Conservation (phyloP, 805 yeast species). For the Saturnispora sekii region DNA sequence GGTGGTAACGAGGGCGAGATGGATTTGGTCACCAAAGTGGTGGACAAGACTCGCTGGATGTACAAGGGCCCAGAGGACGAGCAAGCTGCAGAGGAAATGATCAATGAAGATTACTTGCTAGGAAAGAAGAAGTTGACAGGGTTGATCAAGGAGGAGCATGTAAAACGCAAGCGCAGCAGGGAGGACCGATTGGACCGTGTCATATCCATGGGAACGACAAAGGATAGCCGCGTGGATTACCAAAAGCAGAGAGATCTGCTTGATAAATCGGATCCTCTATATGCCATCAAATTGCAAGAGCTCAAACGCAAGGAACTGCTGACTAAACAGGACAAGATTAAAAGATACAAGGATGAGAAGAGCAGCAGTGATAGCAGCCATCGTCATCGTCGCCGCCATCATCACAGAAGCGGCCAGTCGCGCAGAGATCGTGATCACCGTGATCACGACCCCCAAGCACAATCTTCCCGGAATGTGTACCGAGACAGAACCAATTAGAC, state of each 20-base stretch:
- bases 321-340: constrained; percentile 8
- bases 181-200: too few relatives aligned
- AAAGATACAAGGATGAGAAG: neutral
- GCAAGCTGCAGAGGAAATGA: constrained; percentile 18
- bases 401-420: neutral
- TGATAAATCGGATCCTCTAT: constrained; percentile 42
- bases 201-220: too few relatives aligned
- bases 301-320: constrained; percentile 12
- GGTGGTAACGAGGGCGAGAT: constrained; percentile 16
- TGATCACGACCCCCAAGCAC: neutral
- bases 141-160: constrained; percentile 9
- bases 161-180: neutral
- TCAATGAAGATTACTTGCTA: constrained; percentile 42
- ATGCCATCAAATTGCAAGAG: constrained; percentile 30
- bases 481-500: too few relatives aligned
- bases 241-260: constrained; percentile 11
- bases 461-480: too few relatives aligned
- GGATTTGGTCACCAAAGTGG: constrained; percentile 17
- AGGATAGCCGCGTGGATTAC: constrained; percentile 10
- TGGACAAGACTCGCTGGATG: constrained; percentile 73
- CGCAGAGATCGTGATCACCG: neutral
- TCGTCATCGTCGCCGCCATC: neutral
- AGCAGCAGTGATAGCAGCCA: neutral
- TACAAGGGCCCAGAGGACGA: constrained; percentile 42
- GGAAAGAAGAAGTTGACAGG: constrained; percentile 42